These are phyloP conservation scores for Ganoderma meredithae DNA, from an alignment of 1,284 basidiomycete genomes.

Conservation along the genomic window DNA sequence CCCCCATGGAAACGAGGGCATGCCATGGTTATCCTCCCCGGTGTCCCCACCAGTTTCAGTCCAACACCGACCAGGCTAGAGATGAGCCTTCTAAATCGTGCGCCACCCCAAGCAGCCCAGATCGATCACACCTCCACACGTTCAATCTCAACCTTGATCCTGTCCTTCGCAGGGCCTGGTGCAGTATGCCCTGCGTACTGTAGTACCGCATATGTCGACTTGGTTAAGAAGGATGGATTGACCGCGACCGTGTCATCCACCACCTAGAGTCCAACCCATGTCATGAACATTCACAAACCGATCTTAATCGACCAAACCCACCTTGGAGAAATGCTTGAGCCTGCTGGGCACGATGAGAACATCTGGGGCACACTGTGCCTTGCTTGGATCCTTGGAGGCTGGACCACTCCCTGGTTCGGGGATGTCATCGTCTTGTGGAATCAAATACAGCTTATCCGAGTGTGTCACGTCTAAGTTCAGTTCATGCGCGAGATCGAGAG, in stretches of 20 bases:
- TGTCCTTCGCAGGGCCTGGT: conserved; percentile 43
- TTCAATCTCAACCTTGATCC: conserved; percentile 44
- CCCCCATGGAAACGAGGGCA: not conserved
- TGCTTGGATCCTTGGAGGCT: conserved; percentile 30
- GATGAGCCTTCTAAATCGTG: not conserved
- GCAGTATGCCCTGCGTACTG: conserved; percentile 41
- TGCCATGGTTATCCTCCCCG: not conserved
- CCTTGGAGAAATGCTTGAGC: conserved; percentile 88
- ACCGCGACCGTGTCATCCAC: conserved; percentile 72
- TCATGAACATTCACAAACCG: not conserved
- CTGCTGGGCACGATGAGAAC: conserved; percentile 87
- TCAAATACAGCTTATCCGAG: conserved; percentile 57
- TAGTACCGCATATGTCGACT: conserved; percentile 61
- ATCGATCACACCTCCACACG: conserved; percentile 16
- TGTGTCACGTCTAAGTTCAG: conserved; percentile 91
- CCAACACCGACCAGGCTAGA: not conserved
- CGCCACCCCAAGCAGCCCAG: not conserved
- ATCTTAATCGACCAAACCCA: conserved; percentile 42
- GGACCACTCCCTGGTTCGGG: conserved; percentile 45
- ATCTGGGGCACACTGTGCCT: conserved; percentile 64
- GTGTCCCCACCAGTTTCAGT: not conserved
- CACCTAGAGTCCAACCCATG: conserved; percentile 48
- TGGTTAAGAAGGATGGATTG: conserved; percentile 77
- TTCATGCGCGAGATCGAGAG: conserved; percentile 74
- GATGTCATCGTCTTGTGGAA: conserved; percentile 44